Base-by-base conservation (phyloP, 805 yeast genomes). In the Wickerhamomyces subpelliculosus region DNA sequence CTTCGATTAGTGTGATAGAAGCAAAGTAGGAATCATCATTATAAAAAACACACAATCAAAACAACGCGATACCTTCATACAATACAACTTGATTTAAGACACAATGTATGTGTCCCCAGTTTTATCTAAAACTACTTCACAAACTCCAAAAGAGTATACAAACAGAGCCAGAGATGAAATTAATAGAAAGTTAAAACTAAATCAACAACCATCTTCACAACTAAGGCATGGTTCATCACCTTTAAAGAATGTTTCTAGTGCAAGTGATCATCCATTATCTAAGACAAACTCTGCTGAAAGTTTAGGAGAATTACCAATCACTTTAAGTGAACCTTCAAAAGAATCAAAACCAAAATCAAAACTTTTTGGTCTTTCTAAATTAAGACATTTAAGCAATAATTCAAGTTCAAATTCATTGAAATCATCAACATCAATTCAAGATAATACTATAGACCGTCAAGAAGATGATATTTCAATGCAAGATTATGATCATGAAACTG, bases 191-290 rank as follows among this genome's bases (percentile, higher is more conserved):
- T 46, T 58, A 18, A 49, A 47, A 21, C 37, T 49, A 8, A 35
- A 35, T 22, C 24, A 37, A 23, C 11, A 20, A 29, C 12, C 30
- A 46, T 19, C 19, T 3, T 17, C 52, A 8, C 45, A 49, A 14
- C 41, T 55, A n/a, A 49, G 38, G 38, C 55, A 57, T 40, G 58
- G 58, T 4, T 48, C 58, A 16, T 47, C 61, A 2, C 58, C 61
- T 2, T 40, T 58, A 12, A 53, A 53, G 16, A 39, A 44, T 25
- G 55, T 48, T n/a, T 41, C 50, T 17, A 52, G 44, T 27, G 50
- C 56, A 4, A 47, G 55, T 4, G 57, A 52, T 29, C 30, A 46
- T 2, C 49, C 60, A 8, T 35, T 51, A 8, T 33, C 46, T 8
- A 47, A 48, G 31, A 41, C 48, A 9, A 38, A 26, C 23, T 50